Evolutionary conservation across 73 alveolate species (phyloP), one percentile per base, ranked within the genome.

Genomic region (Loxodes magnus): DNA sequence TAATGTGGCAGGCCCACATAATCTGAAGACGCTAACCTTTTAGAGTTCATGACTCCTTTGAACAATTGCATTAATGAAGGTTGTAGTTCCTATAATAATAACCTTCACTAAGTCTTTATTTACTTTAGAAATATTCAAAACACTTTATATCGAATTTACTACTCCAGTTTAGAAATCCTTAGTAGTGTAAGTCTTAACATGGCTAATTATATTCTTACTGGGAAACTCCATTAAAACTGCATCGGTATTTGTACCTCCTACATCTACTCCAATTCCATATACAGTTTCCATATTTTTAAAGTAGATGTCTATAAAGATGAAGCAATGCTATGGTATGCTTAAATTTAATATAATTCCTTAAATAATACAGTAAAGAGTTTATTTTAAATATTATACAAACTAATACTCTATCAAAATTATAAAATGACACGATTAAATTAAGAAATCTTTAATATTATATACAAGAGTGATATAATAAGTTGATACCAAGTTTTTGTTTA

Each of bases 211-310:
- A n/a, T 5, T 4, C 52, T 27, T 24, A 3, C 16, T 30, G 7
- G 50, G 63, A 14, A n/a, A 10, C 17, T 14, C 16, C 6, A 50
- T 9, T 23, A 50, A 26, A 24, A 50, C 52, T 5, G 37, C 50
- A 19, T 44, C 58, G 6, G 58, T 44, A 16, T 44, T 44, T 44
- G 58, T 44, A 5, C 58, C 58, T 6, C 58, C 58, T 5, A 44
- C 58, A 16, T 44, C 58, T 4, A 44, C 24, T 16, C 58, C 58
- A 44, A 44, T 44, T 5, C 17, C 51, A 16, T 44, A 44, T 9
- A n/a, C n/a, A n/a, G n/a, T n/a, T n/a, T n/a, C n/a, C n/a, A n/a
- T n/a, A n/a, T n/a, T n/a, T n/a, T n/a, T n/a, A n/a, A n/a, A n/a
- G n/a, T n/a, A n/a, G n/a, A n/a, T n/a, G n/a, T n/a, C n/a, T n/a